Evolutionary conservation across 306 rosid genomes (phyloP), one percentile per base, ranked within the genome.

Genomic region (Sphenostylis stenocarpa): DNA sequence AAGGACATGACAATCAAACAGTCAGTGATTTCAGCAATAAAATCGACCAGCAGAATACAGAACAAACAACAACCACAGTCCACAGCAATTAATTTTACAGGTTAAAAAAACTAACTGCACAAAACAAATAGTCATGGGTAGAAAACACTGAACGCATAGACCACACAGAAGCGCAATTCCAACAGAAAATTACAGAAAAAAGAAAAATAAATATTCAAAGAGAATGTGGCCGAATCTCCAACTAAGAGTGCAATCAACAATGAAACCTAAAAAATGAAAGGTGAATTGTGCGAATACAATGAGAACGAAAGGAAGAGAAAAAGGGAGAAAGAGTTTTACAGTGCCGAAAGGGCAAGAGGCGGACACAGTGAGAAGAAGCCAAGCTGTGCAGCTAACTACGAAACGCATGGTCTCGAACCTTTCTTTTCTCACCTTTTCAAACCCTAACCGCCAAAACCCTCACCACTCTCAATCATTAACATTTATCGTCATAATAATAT

Each of bases 381-480:
- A 63, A 29, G 44, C n/a, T n/a, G n/a, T n/a, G 24, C 47, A 55
- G 64, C 17, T 26, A 26, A 64, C 31, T 15, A 70, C 34, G 4
- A 47, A 63, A 41, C 31, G 6, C 52, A 29, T 34, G 1, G 56
- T 24, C 20, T 3, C 28, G 67, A 4, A 12, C 6, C 14, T 8
- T 60, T 23, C 21, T 43, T 21, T 67, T 67, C 72, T 67, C 53
- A 20, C 49, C 39, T 43, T 65, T 67, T 67, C 17, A 66, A 85
- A 85, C 88, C 84, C 86, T 85, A 82, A 85, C 88, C 81, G 88
- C 88, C 81, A 78, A 85, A 83, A 66, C 17, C 29, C 51, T 10
- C 15, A 64, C 39, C 41, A 13, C 9, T 20, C 21, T 43, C 28
- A 34, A 17, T 36, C 29, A 36, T 64, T 36, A 19, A 36, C 21